Evolutionary conservation across 2,329 filamentous ascomycete species (phyloP), one percentile per base, ranked within the genome.

Genomic region (Cercospora sp.): DNA sequence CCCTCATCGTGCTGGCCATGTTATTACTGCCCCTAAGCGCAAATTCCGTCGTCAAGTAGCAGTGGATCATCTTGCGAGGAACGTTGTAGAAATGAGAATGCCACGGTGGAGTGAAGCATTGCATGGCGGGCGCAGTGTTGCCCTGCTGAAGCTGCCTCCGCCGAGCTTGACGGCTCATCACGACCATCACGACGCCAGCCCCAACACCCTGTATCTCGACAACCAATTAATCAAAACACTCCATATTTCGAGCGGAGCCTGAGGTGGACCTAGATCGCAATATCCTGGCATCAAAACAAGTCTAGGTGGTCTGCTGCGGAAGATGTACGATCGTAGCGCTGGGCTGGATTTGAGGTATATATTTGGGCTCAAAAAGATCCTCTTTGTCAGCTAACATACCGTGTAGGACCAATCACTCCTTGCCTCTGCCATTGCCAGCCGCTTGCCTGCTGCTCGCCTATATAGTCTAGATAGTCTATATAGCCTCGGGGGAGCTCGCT

Each of bases 131-230:
- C 43, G 43, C 43, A 26, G 49, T 53, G 3, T 26, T 53, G 21
- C 12, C 13, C 24, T 53, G 12, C 49, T 55, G 49, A 30, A 55
- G 24, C 49, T 28, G 24, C 5, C 24, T 30, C 5, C 13, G 12
- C 49, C 49, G 49, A 55, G 49, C 49, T 55, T 55, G 49, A 24
- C 49, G 49, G 49, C 13, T 55, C 24, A 55, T 26, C 49, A 28
- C 12, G 24, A 55, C 21, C 24, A 55, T 24, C 49, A 28, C 49
- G 13, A 55, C 24, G 24, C 24, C 49, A 55, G 49, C 49, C 24
- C 49, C 49, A 55, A 55, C 49, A 55, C 49, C 49, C 49, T 26
- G 24, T 55, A 55, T 55, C 49, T 55, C 49, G 28, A 55, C 24
- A n/a, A 55, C 49, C 49, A 8, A 55, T 55, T 28, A 24, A 28